Conservation (phyloP, 1,139 yeast genomes). For the Zhuliangozyma blackwelliae region DNA sequence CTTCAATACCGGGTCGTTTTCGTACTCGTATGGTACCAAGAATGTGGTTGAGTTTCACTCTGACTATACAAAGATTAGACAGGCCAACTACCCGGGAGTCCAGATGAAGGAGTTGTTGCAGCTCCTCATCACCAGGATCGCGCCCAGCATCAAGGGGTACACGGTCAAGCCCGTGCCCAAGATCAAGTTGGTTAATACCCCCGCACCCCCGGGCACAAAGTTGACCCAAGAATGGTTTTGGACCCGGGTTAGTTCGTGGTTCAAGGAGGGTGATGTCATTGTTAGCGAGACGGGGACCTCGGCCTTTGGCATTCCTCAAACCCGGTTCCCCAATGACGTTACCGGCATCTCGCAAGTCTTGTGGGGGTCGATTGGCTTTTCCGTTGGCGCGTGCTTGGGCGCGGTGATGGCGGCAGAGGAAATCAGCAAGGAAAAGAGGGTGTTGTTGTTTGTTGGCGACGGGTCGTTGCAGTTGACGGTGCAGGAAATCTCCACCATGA, state of each 20-base stretch:
- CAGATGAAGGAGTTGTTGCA: slow-evolving; percentile 71
- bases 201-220: slow-evolving; percentile 20
- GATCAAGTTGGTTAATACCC: slow-evolving; percentile 28
- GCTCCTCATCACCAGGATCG: slow-evolving; percentile 38
- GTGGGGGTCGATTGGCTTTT: slow-evolving; percentile 90
- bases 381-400: slow-evolving; percentile 83
- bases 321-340: slow-evolving; percentile 70
- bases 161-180: slow-evolving; percentile 47
- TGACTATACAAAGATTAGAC: slow-evolving; percentile 73
- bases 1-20: slow-evolving; percentile 88
- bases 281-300: slow-evolving; percentile 90
- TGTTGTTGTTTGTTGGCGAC: slow-evolving; percentile 81
- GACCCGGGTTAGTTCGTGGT: slow-evolving; percentile 71
- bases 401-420: slow-evolving; percentile 85
- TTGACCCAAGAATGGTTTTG: slow-evolving; percentile 79
- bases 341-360: slow-evolving; percentile 83
- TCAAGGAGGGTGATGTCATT: slow-evolving; percentile 75
- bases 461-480: slow-evolving; percentile 88
- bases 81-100: slow-evolving; percentile 74
- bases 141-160: slow-evolving; percentile 23
- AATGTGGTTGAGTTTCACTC: slow-evolving; percentile 87
- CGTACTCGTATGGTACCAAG: slow-evolving; percentile 75
- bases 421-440: slow-evolving; percentile 65
- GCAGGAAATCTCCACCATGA: slow-evolving; percentile 83
- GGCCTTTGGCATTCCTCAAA: slow-evolving; percentile 79